These are phyloP conservation scores for Penicillium fimorum DNA, from an alignment of 495 filamentous ascomycete species.

Conservation along the genomic window DNA sequence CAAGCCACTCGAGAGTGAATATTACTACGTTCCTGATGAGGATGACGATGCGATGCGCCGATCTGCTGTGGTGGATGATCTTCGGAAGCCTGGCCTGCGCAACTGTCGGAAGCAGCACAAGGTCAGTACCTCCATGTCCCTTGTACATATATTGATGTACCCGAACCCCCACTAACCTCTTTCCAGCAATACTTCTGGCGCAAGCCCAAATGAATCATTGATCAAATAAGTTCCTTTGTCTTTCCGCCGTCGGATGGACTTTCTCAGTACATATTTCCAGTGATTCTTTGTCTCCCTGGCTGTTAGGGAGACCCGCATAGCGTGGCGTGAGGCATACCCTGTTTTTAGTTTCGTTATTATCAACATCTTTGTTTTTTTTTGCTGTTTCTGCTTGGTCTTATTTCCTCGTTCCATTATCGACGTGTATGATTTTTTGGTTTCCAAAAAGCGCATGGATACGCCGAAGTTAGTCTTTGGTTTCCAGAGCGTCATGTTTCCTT, in stretches of 20 bases:
- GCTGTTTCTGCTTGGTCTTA: not conserved
- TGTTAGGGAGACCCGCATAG: constrained; percentile 42
- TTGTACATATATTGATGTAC: constrained; percentile 5
- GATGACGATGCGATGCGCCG: constrained; percentile 78
- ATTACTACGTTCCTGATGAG: constrained; percentile 92
- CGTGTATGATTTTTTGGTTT: constrained; percentile 36
- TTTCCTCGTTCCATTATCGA: constrained; percentile 25
- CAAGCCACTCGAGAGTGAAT: constrained; percentile 90
- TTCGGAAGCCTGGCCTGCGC: constrained; percentile 83
- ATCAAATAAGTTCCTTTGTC: constrained; percentile 1
- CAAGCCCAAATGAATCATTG: constrained; percentile 59
- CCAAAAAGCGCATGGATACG: constrained; percentile 9
- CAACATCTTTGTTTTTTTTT: constrained; percentile 18
- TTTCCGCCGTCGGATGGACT: constrained; percentile 15
- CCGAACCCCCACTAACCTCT: constrained; percentile 18
- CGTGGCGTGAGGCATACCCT: constrained; percentile 54
- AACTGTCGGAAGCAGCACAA: constrained; percentile 94
- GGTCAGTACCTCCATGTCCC: constrained; percentile 52
- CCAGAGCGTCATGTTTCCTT: not conserved
- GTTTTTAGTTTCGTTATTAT: constrained; percentile 28
- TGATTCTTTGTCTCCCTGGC: constrained; percentile 30
- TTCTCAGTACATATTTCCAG: constrained; percentile 47
- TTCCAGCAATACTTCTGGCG: constrained; percentile 92
- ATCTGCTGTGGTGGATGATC: constrained; percentile 77
- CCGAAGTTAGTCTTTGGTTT: constrained; percentile 1